Evolutionary conservation across 2,329 filamentous ascomycete species (phyloP).

Genomic region (Akanthomyces uredinophilus): DNA sequence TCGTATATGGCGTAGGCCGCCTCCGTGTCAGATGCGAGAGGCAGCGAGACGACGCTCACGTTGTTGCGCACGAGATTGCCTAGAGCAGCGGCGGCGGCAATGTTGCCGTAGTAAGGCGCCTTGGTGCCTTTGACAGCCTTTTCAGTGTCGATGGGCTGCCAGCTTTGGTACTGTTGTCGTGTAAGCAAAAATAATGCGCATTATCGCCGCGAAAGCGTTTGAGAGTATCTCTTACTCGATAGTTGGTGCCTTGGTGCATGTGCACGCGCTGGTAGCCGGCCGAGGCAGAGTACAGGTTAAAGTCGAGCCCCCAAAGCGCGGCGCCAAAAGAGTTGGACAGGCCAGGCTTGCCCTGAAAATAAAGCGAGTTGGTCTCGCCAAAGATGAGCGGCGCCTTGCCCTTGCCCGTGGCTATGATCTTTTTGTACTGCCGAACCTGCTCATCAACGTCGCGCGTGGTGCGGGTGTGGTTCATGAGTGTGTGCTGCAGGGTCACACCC

Average conservation of each 20-base stretch:
- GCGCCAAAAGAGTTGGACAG: slow-evolving; percentile 62
- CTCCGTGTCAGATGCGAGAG: slow-evolving; percentile 35
- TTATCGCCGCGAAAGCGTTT: too few species aligned
- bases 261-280: slow-evolving; percentile 53
- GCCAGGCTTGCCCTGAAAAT: slow-evolving; percentile 55
- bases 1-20: slow-evolving; percentile 54
- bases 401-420: slow-evolving; percentile 26
- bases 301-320: slow-evolving; percentile 60
- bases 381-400: slow-evolving; percentile 24
- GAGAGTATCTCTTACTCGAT: slow-evolving; percentile 32
- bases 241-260: slow-evolving; percentile 61
- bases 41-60: slow-evolving; percentile 45
- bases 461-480: slow-evolving; percentile 57
- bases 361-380: slow-evolving; percentile 59
- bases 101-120: slow-evolving; percentile 59
- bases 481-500: slow-evolving; percentile 55
- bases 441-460: slow-evolving; percentile 43
- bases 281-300: slow-evolving; percentile 53
- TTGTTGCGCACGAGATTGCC: slow-evolving; percentile 32
- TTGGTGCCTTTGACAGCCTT: slow-evolving; percentile 51
- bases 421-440: slow-evolving; percentile 42
- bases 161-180: slow-evolving; percentile 42
- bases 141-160: slow-evolving; percentile 53
- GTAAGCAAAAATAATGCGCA: not conserved
- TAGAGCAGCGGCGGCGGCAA: slow-evolving; percentile 53